phyloP scores from a whole-genome alignment of 306 rosid species.

The Heteromeles arbutifolia region DNA sequence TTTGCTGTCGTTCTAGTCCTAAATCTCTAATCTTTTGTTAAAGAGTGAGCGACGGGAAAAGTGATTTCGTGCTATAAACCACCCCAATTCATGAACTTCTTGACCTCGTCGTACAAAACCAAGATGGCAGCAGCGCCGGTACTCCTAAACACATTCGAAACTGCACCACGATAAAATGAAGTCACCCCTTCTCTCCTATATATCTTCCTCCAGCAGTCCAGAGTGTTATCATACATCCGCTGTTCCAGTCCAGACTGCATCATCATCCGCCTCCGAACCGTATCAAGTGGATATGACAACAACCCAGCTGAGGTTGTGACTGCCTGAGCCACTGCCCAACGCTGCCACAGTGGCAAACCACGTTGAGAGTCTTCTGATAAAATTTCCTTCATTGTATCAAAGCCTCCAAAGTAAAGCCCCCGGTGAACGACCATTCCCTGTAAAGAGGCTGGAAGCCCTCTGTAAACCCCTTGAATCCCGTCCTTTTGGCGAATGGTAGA shows the following conservation, averaged over 20 bases:
- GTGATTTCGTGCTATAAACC: constrained; percentile 25
- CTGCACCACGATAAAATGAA: constrained; percentile 87
- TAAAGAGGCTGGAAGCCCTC: constrained; percentile 93
- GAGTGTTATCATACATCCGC: constrained; percentile 52
- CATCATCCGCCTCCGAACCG: constrained; percentile 96
- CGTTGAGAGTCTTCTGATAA: constrained; percentile 38
- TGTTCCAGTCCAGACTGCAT: constrained; percentile 92
- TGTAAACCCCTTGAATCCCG: constrained; percentile 67
- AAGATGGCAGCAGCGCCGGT: constrained; percentile 89
- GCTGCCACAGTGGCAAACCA: constrained; percentile 66
- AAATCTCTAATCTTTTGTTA: constrained; percentile 25
- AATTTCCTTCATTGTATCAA: constrained; percentile 77
- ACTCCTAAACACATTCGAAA: constrained; percentile 80
- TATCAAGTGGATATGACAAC: constrained; percentile 83
- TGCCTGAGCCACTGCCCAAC: constrained; percentile 88
- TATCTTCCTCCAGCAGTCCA: constrained; percentile 86
- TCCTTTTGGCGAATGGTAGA: constrained; percentile 53
- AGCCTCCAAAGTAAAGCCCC: constrained; percentile 92
- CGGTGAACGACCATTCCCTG: constrained; percentile 91
- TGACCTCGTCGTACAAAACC: constrained; percentile 90
- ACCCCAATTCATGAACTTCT: constrained; percentile 75
- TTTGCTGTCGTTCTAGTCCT: constrained; percentile 12
- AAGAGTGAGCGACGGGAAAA: constrained; percentile 8
- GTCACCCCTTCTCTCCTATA: constrained; percentile 59
- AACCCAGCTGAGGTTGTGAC: constrained; percentile 89